Evolutionary conservation across 345 rosid genomes (phyloP).

Genomic region (Lepidium sativum): DNA sequence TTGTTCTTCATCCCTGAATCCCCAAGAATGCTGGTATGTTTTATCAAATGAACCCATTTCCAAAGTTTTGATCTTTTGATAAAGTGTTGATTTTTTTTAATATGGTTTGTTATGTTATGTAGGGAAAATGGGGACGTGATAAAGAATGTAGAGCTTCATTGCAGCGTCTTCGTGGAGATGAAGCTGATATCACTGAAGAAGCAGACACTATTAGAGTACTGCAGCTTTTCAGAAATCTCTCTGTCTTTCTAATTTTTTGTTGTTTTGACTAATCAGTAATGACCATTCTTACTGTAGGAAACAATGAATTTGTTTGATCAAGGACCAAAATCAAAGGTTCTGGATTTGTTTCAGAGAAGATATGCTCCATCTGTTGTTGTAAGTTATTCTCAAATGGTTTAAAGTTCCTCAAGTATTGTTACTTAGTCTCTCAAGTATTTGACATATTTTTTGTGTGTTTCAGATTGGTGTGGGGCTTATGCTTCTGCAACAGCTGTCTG

Average conservation of each 20-base stretch:
- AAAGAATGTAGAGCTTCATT: slow-evolving; percentile 47
- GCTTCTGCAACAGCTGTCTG: slow-evolving; percentile 43
- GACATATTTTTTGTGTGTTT: neutral
- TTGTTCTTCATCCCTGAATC: slow-evolving; percentile 53
- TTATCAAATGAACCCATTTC: neutral
- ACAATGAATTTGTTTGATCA: slow-evolving; percentile 23
- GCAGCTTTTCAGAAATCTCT: neutral
- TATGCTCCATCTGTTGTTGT: slow-evolving; percentile 39
- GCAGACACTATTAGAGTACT: slow-evolving; percentile 44
- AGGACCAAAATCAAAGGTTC: slow-evolving; percentile 13
- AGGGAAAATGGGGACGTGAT: slow-evolving; percentile 42
- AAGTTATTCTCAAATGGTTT: slow-evolving; percentile 5
- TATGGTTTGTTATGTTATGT: neutral
- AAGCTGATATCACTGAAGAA: slow-evolving; percentile 46
- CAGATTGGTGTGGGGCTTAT: slow-evolving; percentile 50
- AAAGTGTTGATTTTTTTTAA: neutral
- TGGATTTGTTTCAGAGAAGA: slow-evolving; percentile 40
- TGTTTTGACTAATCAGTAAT: neutral
- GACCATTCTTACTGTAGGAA: slow-evolving; percentile 21
- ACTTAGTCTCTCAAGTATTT: slow-evolving; percentile 28
- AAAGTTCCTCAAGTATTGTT: neutral
- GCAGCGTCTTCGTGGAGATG: slow-evolving; percentile 42
- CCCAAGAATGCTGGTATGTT: slow-evolving; percentile 42
- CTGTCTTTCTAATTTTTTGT: neutral
- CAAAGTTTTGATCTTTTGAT: neutral